Conservation (phyloP, 129 eudicot species). For the Smallanthus sonchifolius region DNA sequence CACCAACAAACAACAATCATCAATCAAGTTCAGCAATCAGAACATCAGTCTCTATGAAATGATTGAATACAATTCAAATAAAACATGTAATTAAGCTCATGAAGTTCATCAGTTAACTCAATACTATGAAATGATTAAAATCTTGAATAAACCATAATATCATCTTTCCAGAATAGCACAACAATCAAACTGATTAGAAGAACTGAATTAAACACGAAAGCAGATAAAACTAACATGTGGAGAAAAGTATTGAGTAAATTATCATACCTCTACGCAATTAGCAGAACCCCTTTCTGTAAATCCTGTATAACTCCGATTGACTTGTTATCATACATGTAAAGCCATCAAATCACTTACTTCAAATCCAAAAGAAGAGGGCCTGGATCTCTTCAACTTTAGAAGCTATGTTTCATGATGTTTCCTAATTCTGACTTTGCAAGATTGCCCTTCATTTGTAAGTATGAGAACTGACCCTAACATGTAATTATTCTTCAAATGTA, state of each 20-base stretch:
- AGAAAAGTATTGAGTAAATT: not conserved
- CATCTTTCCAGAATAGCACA: not conserved
- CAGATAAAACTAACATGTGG: not conserved
- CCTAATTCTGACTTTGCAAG: too few species aligned
- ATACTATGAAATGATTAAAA: slow-evolving; percentile 10
- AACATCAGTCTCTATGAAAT: not conserved
- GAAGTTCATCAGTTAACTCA: slow-evolving; percentile 16
- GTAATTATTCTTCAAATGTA: too few species aligned
- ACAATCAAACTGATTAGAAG: slow-evolving; percentile 15
- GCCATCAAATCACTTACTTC: too few species aligned
- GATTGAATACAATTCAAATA: not conserved
- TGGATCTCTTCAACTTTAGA: too few species aligned
- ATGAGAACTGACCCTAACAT: too few species aligned
- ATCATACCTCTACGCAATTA: not conserved
- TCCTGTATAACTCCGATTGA: slow-evolving; percentile 18
- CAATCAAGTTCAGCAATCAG: slow-evolving; percentile 6
- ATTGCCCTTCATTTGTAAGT: too few species aligned
- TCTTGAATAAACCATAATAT: slow-evolving; percentile 45
- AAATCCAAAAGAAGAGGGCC: too few species aligned
- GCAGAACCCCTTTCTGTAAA: slow-evolving; percentile 13
- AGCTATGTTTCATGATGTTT: too few species aligned
- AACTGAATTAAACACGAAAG: slow-evolving; percentile 1
- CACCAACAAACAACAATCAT: slow-evolving; percentile 1
- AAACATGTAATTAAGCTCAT: slow-evolving; percentile 13
- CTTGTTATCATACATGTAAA: too few species aligned